Conservation (phyloP, 495 filamentous ascomycete species). For the Extremus antarcticus region DNA sequence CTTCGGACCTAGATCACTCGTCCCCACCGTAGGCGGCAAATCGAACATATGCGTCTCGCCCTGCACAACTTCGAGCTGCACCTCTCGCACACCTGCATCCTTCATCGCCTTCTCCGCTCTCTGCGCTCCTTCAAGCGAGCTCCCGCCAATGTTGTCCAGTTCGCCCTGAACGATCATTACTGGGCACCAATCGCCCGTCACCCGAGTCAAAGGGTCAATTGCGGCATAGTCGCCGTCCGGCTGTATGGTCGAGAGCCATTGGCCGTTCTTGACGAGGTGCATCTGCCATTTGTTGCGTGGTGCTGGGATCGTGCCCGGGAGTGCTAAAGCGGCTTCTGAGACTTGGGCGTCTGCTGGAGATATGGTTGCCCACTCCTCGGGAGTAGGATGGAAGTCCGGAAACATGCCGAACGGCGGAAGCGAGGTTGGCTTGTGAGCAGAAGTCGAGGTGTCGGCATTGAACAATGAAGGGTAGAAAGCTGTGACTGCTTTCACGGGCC, state of each 20-base stretch:
- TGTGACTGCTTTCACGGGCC: conserved; percentile 5
- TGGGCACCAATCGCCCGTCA: conserved; percentile 5
- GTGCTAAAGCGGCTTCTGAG: conserved; percentile 1
- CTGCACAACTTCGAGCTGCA: conserved; percentile 5
- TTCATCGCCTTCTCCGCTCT: conserved; percentile 5
- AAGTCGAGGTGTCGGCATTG: not conserved
- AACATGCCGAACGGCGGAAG: conserved; percentile 5
- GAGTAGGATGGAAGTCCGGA: conserved; percentile 6
- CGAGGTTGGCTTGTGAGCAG: conserved; percentile 5
- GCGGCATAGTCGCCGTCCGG: conserved; percentile 7
- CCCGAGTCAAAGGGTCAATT: conserved; percentile 7
- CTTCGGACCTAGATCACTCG: conserved; percentile 6
- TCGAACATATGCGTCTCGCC: conserved; percentile 12
- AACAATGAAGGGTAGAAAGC: conserved; percentile 11
- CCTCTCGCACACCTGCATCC: conserved; percentile 4
- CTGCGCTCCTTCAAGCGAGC: not conserved
- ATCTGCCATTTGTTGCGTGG: conserved; percentile 14
- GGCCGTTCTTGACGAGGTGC: conserved; percentile 8
- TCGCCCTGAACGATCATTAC: conserved; percentile 15
- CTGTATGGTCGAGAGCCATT: conserved; percentile 4
- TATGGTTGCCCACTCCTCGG: conserved; percentile 1
- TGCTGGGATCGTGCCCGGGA: conserved; percentile 3
- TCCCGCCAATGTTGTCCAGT: conserved; percentile 6
- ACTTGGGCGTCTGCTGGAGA: not conserved
- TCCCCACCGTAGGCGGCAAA: conserved; percentile 8